These are phyloP conservation scores for Hypoxylon subgilvum DNA, from an alignment of 495 filamentous ascomycete species.

Conservation along the genomic window DNA sequence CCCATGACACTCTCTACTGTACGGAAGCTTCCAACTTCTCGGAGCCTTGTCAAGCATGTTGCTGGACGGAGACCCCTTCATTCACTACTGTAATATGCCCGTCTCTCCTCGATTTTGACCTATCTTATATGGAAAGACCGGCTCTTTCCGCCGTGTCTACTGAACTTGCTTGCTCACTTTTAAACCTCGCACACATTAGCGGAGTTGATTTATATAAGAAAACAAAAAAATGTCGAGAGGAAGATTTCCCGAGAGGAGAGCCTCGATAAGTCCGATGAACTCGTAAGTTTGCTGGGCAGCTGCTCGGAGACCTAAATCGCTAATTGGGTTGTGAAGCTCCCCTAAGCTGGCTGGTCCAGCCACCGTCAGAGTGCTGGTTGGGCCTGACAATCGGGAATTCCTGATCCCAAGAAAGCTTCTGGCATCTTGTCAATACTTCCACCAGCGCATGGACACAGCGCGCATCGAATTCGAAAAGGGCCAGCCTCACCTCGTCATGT, in stretches of 20 bases:
- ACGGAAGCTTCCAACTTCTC: constrained; percentile 24
- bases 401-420: constrained; percentile 49
- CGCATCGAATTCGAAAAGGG: constrained; percentile 33
- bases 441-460: constrained; percentile 42
- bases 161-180: background rate
- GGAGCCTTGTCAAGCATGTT: constrained; percentile 26
- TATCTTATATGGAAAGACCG: constrained; percentile 2
- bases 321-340: constrained; percentile 3
- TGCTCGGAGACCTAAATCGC: background rate
- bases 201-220: background rate
- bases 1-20: constrained; percentile 7
- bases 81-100: constrained; percentile 4
- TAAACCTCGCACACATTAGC: background rate
- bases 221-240: constrained; percentile 32
- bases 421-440: constrained; percentile 49
- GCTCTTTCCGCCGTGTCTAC: constrained; percentile 4
- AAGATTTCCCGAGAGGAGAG: constrained; percentile 19
- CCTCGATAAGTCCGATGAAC: constrained; percentile 18
- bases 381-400: constrained; percentile 50
- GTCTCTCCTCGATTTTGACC: constrained; percentile 2
- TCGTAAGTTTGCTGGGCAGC: constrained; percentile 21
- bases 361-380: constrained; percentile 50
- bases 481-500: constrained; percentile 41
- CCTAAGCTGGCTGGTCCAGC: constrained; percentile 41
- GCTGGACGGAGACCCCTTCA: constrained; percentile 15